Evolutionary conservation across 108 stramenopile species (phyloP).

Genomic region (Cyclostephanos invisitatus): DNA sequence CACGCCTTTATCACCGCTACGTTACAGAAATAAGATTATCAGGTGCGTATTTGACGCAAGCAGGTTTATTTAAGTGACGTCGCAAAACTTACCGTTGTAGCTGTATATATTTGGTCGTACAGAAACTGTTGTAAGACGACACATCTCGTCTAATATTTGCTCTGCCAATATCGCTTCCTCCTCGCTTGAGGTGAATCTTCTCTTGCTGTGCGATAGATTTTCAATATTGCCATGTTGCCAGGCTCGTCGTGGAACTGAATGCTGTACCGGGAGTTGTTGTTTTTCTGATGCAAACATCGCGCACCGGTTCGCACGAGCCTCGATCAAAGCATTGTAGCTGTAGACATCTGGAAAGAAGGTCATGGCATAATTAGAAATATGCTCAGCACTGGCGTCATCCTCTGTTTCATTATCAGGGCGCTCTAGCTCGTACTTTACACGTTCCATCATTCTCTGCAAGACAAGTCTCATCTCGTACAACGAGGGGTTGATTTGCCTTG

Average conservation of each 20-base stretch:
- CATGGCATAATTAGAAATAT: slow-evolving; percentile 18
- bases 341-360: slow-evolving; percentile 34
- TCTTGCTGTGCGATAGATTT: slow-evolving; percentile 5
- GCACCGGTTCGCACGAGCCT: slow-evolving; percentile 42
- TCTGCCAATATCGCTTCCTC: slow-evolving; percentile 43
- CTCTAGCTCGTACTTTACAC: slow-evolving; percentile 38
- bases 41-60: background rate
- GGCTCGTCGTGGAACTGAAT: background rate
- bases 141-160: slow-evolving; percentile 43
- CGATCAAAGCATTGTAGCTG: slow-evolving; percentile 48
- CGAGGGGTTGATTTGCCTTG: slow-evolving; percentile 40
- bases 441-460: slow-evolving; percentile 44
- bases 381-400: background rate
- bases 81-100: slow-evolving; percentile 39
- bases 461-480: slow-evolving; percentile 44
- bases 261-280: background rate
- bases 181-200: slow-evolving; percentile 37
- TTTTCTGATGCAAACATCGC: slow-evolving; percentile 35
- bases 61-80: background rate
- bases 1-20: slow-evolving; percentile 42
- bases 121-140: slow-evolving; percentile 22
- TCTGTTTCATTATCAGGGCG: slow-evolving; percentile 2
- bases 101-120: slow-evolving; percentile 44
- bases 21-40: background rate
- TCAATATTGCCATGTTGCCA: slow-evolving; percentile 4